phyloP scores from a whole-genome alignment of 2,329 filamentous ascomycete genomes.

The Colletotrichum sp. region DNA sequence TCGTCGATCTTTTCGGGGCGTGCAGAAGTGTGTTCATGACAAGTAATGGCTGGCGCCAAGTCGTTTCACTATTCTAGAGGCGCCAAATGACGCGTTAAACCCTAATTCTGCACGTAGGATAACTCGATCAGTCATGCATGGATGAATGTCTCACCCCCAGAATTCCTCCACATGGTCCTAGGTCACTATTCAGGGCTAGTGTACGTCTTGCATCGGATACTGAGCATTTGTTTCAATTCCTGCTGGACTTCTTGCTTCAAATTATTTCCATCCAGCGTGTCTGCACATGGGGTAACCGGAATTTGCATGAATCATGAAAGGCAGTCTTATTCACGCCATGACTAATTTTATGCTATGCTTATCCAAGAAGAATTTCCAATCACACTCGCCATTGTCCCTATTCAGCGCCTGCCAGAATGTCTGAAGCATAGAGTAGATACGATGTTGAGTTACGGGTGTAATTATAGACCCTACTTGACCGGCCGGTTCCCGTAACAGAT shows the following conservation, averaged over 20 bases:
- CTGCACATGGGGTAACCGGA: background rate
- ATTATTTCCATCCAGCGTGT: background rate
- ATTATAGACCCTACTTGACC: background rate
- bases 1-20: background rate
- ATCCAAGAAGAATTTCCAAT: background rate
- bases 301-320: background rate
- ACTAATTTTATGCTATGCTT: background rate
- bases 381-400: background rate
- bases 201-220: background rate
- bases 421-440: background rate
- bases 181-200: background rate
- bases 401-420: background rate
- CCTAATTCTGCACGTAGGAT: background rate
- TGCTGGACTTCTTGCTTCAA: background rate
- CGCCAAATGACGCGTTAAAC: background rate
- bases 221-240: background rate
- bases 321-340: background rate
- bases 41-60: background rate
- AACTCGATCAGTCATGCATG: background rate
- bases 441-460: background rate
- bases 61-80: background rate
- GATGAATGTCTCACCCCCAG: background rate
- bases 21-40: background rate
- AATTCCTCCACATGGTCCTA: background rate
- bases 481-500: background rate